Evolutionary conservation across 495 filamentous ascomycete genomes (phyloP).

Genomic region (Parmelia sp.): DNA sequence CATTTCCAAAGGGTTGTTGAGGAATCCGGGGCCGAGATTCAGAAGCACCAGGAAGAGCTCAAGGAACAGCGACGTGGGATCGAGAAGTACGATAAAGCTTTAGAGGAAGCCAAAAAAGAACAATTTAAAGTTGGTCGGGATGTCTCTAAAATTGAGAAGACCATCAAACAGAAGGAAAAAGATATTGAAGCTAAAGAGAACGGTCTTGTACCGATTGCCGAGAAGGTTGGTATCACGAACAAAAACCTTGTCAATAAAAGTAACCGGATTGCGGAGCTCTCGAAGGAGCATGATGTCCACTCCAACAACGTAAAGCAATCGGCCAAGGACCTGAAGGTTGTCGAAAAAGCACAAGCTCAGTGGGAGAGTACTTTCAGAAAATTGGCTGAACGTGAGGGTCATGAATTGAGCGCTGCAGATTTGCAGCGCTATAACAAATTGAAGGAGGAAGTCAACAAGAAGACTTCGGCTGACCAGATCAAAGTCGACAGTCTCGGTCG

Average conservation of each 20-base stretch:
- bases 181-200: slow-evolving; percentile 83
- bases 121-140: slow-evolving; percentile 74
- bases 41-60: slow-evolving; percentile 89
- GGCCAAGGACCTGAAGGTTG: slow-evolving; percentile 70
- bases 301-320: slow-evolving; percentile 57
- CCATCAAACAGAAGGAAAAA: slow-evolving; percentile 78
- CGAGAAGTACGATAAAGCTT: slow-evolving; percentile 71
- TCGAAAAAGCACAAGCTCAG: slow-evolving; percentile 82
- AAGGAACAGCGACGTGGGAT: slow-evolving; percentile 88
- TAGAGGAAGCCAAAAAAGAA: slow-evolving; percentile 82
- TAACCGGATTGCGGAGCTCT: slow-evolving; percentile 60
- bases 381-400: slow-evolving; percentile 74
- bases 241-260: slow-evolving; percentile 60
- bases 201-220: slow-evolving; percentile 77
- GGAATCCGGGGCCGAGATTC: slow-evolving; percentile 81
- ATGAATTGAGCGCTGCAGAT: slow-evolving; percentile 77
- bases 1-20: slow-evolving; percentile 93
- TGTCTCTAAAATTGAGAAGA: slow-evolving; percentile 72
- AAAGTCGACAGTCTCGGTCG: slow-evolving; percentile 78
- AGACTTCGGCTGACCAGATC: slow-evolving; percentile 71
- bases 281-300: slow-evolving; percentile 69
- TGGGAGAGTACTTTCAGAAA: slow-evolving; percentile 86
- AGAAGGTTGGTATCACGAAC: slow-evolving; percentile 80
- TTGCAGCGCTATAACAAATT: slow-evolving; percentile 84
- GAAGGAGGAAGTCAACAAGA: slow-evolving; percentile 77